Evolutionary conservation across 2,329 filamentous ascomycete species (phyloP).

Genomic region (Atkinsonella texensis): DNA sequence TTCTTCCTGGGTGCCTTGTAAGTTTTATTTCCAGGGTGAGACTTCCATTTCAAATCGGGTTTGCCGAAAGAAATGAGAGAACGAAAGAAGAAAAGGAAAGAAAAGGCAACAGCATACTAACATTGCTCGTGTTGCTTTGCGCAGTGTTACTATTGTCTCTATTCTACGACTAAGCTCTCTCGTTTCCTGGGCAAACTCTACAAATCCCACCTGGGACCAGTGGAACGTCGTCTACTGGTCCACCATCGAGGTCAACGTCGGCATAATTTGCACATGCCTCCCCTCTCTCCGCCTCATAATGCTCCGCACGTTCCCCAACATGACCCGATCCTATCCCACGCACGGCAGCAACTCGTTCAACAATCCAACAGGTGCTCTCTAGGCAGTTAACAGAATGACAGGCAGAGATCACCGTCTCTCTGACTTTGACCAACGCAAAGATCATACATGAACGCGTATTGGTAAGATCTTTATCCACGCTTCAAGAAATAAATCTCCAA

Average conservation of each 20-base stretch:
- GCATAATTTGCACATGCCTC: slow-evolving; percentile 3
- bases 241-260: slow-evolving; percentile 5
- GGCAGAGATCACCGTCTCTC: not conserved
- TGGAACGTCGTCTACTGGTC: slow-evolving; percentile 4
- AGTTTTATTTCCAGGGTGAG: not conserved
- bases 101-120: not conserved
- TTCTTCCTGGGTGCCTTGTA: slow-evolving; percentile 4
- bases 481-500: not conserved
- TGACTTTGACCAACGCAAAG: not conserved
- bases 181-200: slow-evolving; percentile 1
- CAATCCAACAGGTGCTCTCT: not conserved
- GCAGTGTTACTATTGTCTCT: slow-evolving; percentile 2
- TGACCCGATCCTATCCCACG: not conserved
- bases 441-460: not conserved
- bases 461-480: not conserved
- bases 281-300: slow-evolving; percentile 2
- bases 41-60: too few relatives aligned
- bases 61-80: too few relatives aligned
- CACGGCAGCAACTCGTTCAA: not conserved
- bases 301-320: not conserved
- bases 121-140: not conserved
- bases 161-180: slow-evolving; percentile 2
- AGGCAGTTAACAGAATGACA: not conserved
- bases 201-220: slow-evolving; percentile 4
- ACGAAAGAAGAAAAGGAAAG: too few relatives aligned